Conservation (phyloP, 352 stramenopile genomes). For the Pythium plurisporium region DNA sequence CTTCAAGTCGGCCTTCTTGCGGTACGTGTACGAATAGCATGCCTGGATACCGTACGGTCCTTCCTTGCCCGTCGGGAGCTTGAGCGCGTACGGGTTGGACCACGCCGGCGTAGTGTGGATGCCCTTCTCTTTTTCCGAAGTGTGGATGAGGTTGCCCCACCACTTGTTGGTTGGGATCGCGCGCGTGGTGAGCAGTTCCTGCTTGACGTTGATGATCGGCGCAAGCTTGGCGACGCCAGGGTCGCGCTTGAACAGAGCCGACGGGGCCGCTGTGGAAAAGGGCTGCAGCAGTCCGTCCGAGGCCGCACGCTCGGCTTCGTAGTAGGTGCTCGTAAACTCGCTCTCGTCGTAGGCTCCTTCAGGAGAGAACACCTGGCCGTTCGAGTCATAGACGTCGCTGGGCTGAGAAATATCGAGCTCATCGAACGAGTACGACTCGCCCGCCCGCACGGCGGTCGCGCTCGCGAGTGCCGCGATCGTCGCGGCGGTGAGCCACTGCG, state of each 20-base stretch:
- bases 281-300: slow-evolving; percentile 14
- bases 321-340: background rate
- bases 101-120: slow-evolving; percentile 46
- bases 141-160: slow-evolving; percentile 77
- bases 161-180: slow-evolving; percentile 79
- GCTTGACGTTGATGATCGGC: slow-evolving; percentile 59
- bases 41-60: slow-evolving; percentile 46
- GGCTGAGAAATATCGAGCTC: background rate
- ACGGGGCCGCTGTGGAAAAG: slow-evolving; percentile 36
- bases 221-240: slow-evolving; percentile 32
- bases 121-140: slow-evolving; percentile 33
- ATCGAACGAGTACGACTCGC: slow-evolving; percentile 1
- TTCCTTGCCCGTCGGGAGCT: slow-evolving; percentile 14
- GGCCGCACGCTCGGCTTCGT: background rate
- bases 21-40: slow-evolving; percentile 63
- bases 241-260: slow-evolving; percentile 28
- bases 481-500: background rate
- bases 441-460: background rate
- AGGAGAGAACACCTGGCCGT: background rate
- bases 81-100: slow-evolving; percentile 66
- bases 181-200: slow-evolving; percentile 34
- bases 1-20: slow-evolving; percentile 31
- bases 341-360: background rate
- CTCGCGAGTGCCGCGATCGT: background rate
- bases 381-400: background rate